Evolutionary conservation across 805 yeast species (phyloP), one percentile per base, ranked within the genome.

Genomic region (Suhomyces emberorum): DNA sequence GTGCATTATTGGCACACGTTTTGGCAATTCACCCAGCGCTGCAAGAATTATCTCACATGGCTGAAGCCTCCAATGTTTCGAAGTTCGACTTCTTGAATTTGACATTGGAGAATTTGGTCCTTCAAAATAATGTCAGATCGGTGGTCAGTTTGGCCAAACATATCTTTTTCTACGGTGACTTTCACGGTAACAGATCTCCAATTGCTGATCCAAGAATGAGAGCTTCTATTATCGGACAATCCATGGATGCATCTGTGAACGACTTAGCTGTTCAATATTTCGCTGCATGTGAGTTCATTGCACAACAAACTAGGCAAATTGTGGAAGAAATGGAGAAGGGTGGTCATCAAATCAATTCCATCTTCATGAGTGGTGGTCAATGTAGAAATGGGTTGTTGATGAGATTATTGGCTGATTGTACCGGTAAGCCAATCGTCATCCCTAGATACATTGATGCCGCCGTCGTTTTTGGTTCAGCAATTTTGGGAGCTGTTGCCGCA

Each of bases 181-280:
- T 83, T 61, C 95, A 89, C 59, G 98, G 98, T 28, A 93, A 93
- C 65, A 73, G 98, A 59, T 86, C 96, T 1, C 98, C 98, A n/a
- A 81, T 93, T 49, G 97, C 98, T 9, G 97, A 93, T 54, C 88
- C 95, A 7, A 66, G 72, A 39, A 93, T 93, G 98, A 76, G 84
- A 39, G 97, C 97, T 8, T 77, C 89, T 2, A 82, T 93, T 42
- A 83, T 88, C 47, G 98, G 98, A 3, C 88, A 85, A 52, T 78
- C 91, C 3, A 87, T 93, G 95, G 98, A 93, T 57, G 67, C 76
- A 8, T 81, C 95, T 0, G 68, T 93, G 28, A 87, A 88, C 49
- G 87, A 85, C 43, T 69, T 93, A 48, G 96, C 97, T 1, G 59
- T 87, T 42, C 82, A 79, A 48, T 93, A 93, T 56, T 74, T 89